Evolutionary conservation across 164 flowering plant genomes (phyloP), one percentile per base, ranked within the genome.

Genomic region (Magnolia sinica): DNA sequence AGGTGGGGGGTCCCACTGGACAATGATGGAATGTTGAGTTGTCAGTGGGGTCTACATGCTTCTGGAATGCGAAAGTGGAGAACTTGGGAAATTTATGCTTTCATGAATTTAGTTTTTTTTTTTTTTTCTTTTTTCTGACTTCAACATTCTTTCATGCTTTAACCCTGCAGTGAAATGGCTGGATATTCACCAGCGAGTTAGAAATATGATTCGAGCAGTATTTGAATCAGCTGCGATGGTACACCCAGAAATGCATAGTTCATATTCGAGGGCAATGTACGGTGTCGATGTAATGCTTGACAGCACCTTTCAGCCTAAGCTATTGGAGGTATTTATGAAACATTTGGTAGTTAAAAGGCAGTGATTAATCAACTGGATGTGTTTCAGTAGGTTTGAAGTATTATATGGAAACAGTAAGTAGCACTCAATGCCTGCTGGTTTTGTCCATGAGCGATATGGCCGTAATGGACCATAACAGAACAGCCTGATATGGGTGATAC

Each of bases 281-380:
- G 99, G 99, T 51, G 85, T 96, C 75, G 99, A 96, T 89, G 96
- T 96, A 71, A 96, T 96, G 99, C 98, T 96, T 66, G 97, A 93
- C 79, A 64, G 72, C 68, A 80, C 86, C 63, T 96, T 90, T 81
- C 86, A 88, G 75, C 99, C 99, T 8, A 96, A 94, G 81, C 79
- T 96, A 52, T 78, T 96, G 81, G 99, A 96, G 99, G 99, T 96
- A 45, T 73, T 87, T 68, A 18, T 20, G 9, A 24, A 18, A 13
- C 20, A 19, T 59, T 73, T 45, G 24, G 29, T 67, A 11, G 70
- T 13, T 67, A 9, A 9, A 10, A 14, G 8, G 11, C 70, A 67
- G 37, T 67, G n/a, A 20, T 9, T 18, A 27, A 20, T 18, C 14
- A 14, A 18, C 70, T 13, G 16, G 6, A 27, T 10, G 18, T 10